Evolutionary conservation across 371 early-diverging fungal genomes (phyloP), one percentile per base, ranked within the genome.

Genomic region (Mortierella sp.): DNA sequence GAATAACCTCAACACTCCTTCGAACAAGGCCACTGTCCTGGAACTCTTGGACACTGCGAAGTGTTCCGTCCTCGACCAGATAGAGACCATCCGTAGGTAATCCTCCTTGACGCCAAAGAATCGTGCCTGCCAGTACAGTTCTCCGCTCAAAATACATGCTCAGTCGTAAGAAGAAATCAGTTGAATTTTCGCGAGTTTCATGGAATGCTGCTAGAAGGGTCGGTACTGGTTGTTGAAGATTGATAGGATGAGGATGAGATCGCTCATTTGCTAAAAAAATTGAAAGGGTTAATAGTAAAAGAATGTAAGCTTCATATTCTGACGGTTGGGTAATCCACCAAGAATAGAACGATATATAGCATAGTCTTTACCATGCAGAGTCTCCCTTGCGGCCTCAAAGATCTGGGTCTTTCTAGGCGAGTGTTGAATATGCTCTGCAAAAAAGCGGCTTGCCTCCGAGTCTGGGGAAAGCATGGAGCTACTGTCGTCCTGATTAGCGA

Each of bases 61-160:
- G 86, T 28, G 92, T 87, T 0, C 97, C 97, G 21, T 90, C 85
- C 73, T 96, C 96, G 0, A 97, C 88, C 3, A 97, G 69, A 52
- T 94, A 91, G 43, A 96, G 71, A 41, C 90, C 92, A 15, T 87
- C 88, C 4, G 92, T 87, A 0, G 83, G 81, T 11, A 87, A 88
- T 0, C 72, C 81, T n/a, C 92, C 95, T 58, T 89, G 86, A 4
- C 74, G 78, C 92, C 96, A 96, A 38, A 96, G 80, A 4, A 81
- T 76, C 32, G 88, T 79, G 10, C 89, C 91, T 6, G 86, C 74
- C 33, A 74, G 70, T 15, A 89, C 82, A 10, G 87, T 86, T 32
- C 83, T 70, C 65, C 90, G 85, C 63, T 86, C 86, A 84, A 96
- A 94, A 72, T 88, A 90, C 41, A 86, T 80, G 24, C 89, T 92